phyloP scores from a whole-genome alignment of 1,284 basidiomycete genomes.

The Malassezia cuniculi region DNA sequence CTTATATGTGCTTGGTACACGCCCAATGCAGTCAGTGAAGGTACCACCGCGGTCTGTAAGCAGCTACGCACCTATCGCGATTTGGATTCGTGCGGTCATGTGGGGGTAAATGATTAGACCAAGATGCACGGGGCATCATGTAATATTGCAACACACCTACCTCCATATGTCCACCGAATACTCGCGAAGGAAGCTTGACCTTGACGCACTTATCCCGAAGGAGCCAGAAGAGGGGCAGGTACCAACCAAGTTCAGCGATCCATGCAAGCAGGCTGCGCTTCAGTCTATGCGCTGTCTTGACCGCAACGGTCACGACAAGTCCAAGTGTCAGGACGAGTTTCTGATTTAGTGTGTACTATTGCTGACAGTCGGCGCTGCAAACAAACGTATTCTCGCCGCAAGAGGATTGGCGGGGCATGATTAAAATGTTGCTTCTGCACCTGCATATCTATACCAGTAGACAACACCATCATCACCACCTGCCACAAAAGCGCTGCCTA shows the following conservation, averaged over 20 bases:
- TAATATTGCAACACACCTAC: too few species aligned
- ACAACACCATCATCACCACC: constrained; percentile 8
- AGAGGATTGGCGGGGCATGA: not conserved
- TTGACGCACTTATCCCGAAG: constrained; percentile 9
- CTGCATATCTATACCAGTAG: constrained; percentile 10
- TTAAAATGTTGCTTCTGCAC: constrained; percentile 5
- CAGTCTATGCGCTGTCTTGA: constrained; percentile 40
- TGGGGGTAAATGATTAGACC: not conserved
- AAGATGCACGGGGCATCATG: too few species aligned
- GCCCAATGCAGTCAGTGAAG: constrained; percentile 39
- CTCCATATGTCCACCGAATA: too few species aligned
- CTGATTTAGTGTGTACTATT: constrained; percentile 26
- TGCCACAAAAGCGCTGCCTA: constrained; percentile 3
- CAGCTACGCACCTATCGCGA: constrained; percentile 19
- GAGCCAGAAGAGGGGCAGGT: constrained; percentile 27
- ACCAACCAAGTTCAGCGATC: constrained; percentile 33
- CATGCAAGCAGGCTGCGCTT: constrained; percentile 37
- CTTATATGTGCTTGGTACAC: constrained; percentile 18
- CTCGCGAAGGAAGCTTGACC: constrained; percentile 23
- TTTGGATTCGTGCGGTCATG: constrained; percentile 26
- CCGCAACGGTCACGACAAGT: constrained; percentile 31
- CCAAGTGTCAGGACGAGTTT: constrained; percentile 33
- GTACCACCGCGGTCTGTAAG: constrained; percentile 39
- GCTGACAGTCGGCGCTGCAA: constrained; percentile 12
- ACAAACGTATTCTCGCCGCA: not conserved